phyloP scores from a whole-genome alignment of 345 rosid genomes.

The Laguncularia racemosa region DNA sequence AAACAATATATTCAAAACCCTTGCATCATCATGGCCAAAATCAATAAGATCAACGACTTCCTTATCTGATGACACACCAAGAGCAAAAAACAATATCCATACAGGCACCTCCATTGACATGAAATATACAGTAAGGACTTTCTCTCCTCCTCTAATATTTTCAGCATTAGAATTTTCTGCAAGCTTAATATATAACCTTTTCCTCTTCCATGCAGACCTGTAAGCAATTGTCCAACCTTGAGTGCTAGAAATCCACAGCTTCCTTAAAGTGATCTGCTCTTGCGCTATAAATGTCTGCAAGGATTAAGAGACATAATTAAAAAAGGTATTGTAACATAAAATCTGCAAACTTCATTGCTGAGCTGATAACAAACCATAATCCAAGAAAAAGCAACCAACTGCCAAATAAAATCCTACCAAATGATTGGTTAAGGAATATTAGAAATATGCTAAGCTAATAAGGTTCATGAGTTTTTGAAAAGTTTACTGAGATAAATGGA shows the following conservation, averaged over 20 bases:
- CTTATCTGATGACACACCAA: conserved; percentile 70
- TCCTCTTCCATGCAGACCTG: conserved; percentile 58
- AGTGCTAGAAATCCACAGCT: conserved; percentile 62
- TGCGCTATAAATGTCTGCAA: conserved; percentile 81
- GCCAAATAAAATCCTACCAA: too few species aligned
- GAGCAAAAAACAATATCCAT: conserved; percentile 81
- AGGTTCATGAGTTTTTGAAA: too few species aligned
- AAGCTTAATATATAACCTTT: conserved; percentile 50
- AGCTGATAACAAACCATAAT: too few species aligned
- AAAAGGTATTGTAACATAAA: neutral
- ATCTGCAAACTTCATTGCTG: neutral
- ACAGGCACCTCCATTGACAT: conserved; percentile 64
- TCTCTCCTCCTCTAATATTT: conserved; percentile 49
- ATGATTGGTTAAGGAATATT: too few species aligned
- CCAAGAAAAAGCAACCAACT: too few species aligned
- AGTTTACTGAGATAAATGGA: too few species aligned
- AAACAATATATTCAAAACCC: conserved; percentile 43
- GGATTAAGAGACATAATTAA: conserved; percentile 12
- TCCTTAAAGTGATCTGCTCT: conserved; percentile 70
- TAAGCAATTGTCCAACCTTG: conserved; percentile 67
- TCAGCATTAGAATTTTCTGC: conserved; percentile 37
- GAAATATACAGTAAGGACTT: conserved; percentile 61
- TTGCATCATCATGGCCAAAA: conserved; percentile 40
- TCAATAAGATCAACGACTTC: conserved; percentile 59
- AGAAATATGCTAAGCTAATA: too few species aligned